These are phyloP conservation scores for Thuidium tamariscinum DNA, from an alignment of 225 moss, liverwort and hornwort genomes.

Conservation along the genomic window DNA sequence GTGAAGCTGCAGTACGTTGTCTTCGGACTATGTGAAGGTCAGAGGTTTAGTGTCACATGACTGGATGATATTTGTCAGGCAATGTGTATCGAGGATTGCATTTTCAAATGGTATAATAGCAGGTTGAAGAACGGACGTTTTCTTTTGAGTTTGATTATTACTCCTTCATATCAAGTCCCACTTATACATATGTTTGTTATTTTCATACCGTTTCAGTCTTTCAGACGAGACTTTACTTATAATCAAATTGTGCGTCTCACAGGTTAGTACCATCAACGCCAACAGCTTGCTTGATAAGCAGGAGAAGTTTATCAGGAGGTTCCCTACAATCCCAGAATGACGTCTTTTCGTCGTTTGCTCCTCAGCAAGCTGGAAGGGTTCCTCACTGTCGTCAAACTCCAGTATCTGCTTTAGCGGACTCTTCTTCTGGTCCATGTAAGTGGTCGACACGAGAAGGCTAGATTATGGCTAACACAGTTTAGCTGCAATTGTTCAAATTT, in stretches of 20 bases:
- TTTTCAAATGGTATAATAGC: not conserved
- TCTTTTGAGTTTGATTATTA: not conserved
- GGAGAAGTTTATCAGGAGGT: constrained; percentile 1
- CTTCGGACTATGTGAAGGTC: not conserved
- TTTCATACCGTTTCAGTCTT: not conserved
- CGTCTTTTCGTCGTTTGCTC: not conserved
- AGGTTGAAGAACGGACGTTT: not conserved
- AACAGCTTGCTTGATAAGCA: constrained; percentile 2
- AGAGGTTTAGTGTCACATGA: not conserved
- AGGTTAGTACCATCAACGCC: constrained; percentile 6
- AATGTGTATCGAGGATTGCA: not conserved
- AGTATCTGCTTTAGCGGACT: constrained; percentile 1
- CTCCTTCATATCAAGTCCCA: not conserved
- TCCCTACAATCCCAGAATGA: constrained; percentile 8
- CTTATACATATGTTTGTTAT: not conserved
- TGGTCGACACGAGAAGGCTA: not conserved
- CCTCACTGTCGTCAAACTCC: constrained; percentile 2
- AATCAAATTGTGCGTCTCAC: not conserved
- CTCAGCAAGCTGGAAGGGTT: constrained; percentile 13
- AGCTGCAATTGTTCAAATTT: not conserved
- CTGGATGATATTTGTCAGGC: not conserved
- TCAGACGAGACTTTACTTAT: not conserved
- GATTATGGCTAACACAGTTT: not conserved
- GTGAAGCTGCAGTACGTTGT: not conserved
- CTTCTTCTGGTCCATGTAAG: constrained; percentile 12